Evolutionary conservation across 164 flowering plant genomes (phyloP).

Genomic region (Stephania cephalantha): DNA sequence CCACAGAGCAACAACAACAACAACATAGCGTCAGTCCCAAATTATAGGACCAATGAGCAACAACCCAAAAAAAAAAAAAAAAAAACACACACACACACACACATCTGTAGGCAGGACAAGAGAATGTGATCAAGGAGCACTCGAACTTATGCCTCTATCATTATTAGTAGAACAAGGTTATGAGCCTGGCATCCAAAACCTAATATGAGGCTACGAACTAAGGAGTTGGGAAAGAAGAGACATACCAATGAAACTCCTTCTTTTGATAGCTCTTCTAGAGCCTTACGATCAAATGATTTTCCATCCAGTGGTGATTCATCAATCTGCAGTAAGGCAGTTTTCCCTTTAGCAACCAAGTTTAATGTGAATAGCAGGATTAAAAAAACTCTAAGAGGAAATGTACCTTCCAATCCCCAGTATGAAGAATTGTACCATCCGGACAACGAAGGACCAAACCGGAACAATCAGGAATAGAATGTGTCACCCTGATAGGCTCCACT

Average conservation of each 20-base stretch:
- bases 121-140: neutral
- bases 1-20: too few relatives aligned
- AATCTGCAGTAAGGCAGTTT: slow-evolving; percentile 45
- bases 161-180: neutral
- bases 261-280: slow-evolving; percentile 84
- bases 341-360: neutral
- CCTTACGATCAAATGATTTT: slow-evolving; percentile 79
- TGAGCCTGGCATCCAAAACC: neutral
- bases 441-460: slow-evolving; percentile 95
- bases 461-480: slow-evolving; percentile 99
- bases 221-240: neutral
- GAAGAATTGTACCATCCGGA: slow-evolving; percentile 92
- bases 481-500: slow-evolving; percentile 87
- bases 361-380: neutral
- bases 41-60: too few relatives aligned
- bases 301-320: slow-evolving; percentile 98
- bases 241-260: slow-evolving; percentile 98
- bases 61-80: too few relatives aligned
- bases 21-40: too few relatives aligned
- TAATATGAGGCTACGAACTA: neutral
- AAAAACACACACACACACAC: too few relatives aligned
- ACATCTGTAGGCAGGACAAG: neutral
- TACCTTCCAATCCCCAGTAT: slow-evolving; percentile 99
- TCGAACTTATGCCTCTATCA: neutral
- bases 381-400: neutral